A percentile compares a stretch with the other conserved stretches of the same genome.
These are phyloP conservation scores for Haberlea rhodopensis DNA, from an alignment of 257 asterid species.

Conservation along the genomic window DNA sequence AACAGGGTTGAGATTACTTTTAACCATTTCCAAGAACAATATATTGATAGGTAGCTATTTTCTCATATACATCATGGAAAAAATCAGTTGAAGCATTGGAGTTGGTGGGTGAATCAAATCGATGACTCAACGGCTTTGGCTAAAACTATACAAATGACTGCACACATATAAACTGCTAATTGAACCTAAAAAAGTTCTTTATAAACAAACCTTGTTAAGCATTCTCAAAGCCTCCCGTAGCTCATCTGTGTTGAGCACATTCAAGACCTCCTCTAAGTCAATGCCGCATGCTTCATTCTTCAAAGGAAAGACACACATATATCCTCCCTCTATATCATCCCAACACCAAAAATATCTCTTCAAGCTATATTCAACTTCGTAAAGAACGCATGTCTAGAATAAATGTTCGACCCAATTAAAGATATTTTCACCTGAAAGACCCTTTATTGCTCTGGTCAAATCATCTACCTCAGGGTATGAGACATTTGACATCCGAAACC, in stretches of 20 bases:
- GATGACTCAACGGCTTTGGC: conserved; percentile 11
- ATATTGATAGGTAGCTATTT: conserved; percentile 3
- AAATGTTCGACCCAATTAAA: conserved; percentile 18
- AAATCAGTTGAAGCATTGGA: conserved; percentile 9
- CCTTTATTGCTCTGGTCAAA: conserved; percentile 58
- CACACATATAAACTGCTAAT: conserved; percentile 10
- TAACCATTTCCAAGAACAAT: conserved; percentile 12
- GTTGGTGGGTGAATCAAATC: conserved; percentile 1
- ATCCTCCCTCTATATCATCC: conserved; percentile 59
- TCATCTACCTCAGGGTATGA: conserved; percentile 78
- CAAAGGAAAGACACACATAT: conserved; percentile 44
- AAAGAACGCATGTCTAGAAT: conserved; percentile 3
- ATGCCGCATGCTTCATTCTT: conserved; percentile 42
- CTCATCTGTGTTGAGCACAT: conserved; percentile 60
- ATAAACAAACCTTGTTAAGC: conserved; percentile 56
- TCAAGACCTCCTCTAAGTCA: conserved; percentile 58
- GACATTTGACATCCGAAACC: conserved; percentile 80
- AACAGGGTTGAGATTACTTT: conserved; percentile 13
- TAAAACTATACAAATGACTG: conserved; percentile 11
- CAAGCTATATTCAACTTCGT: conserved; percentile 15
- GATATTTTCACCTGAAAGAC: conserved; percentile 58
- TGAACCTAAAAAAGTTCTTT: neutral
- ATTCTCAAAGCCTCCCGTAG: conserved; percentile 60
- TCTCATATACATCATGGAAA: conserved; percentile 8
- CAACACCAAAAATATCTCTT: conserved; percentile 18